Conservation (phyloP, 2,329 filamentous ascomycete genomes). For the Aureobasidium sp. region DNA sequence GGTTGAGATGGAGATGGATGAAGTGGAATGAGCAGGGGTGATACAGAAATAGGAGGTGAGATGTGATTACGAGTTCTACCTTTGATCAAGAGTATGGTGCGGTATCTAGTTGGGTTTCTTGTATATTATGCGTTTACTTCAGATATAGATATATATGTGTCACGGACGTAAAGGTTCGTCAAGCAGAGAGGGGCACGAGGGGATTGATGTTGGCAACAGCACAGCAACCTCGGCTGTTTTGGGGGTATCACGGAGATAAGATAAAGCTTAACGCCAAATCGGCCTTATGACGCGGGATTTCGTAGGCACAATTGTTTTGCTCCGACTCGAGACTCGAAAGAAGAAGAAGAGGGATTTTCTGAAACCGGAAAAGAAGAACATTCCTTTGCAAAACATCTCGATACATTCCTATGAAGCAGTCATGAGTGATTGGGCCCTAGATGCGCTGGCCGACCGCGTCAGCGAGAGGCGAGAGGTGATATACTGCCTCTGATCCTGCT, state of each 20-base stretch:
- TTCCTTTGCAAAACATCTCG: too few relatives aligned
- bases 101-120: not conserved
- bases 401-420: not conserved
- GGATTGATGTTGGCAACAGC: not conserved
- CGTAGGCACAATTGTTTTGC: not conserved
- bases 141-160: too few relatives aligned
- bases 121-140: not conserved
- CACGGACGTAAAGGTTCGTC: not conserved
- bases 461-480: not conserved
- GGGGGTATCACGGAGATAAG: not conserved
- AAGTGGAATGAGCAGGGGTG: not conserved
- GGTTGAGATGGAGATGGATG: not conserved
- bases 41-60: not conserved
- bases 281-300: not conserved
- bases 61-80: too few relatives aligned
- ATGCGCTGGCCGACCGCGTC: slow-evolving; percentile 2
- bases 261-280: slow-evolving; percentile 5
- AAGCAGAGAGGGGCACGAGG: not conserved
- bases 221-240: not conserved
- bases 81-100: not conserved
- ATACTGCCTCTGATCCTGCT: not conserved
- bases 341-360: not conserved
- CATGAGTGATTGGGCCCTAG: slow-evolving; percentile 2
- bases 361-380: too few relatives aligned
- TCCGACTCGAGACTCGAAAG: not conserved